Conservation (phyloP, 176 grass and related monocot genomes). For the Guadua angustifolia region DNA sequence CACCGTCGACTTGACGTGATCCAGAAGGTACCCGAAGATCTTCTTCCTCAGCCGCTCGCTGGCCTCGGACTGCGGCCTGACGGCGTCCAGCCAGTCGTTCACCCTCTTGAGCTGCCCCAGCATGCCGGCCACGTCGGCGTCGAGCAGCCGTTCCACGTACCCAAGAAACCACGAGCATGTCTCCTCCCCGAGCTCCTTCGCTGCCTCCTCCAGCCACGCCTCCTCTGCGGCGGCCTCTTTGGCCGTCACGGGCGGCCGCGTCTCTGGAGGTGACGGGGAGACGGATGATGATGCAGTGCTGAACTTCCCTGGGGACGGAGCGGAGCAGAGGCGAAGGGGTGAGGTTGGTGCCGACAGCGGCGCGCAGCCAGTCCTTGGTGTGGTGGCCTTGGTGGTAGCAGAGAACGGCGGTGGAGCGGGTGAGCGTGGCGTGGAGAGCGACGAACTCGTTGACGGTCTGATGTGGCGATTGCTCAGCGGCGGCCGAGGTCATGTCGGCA, state of each 20-base stretch:
- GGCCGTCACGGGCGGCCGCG: not conserved
- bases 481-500: constrained; percentile 31
- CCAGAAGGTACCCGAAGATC: constrained; percentile 64
- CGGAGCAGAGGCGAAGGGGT: constrained; percentile 2
- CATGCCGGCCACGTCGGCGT: constrained; percentile 54
- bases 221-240: not conserved
- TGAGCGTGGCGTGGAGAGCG: constrained; percentile 38
- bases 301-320: not conserved
- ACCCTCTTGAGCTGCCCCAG: constrained; percentile 68
- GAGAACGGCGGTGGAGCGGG: not conserved
- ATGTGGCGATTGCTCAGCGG: constrained; percentile 46
- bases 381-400: too few relatives aligned
- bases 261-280: not conserved
- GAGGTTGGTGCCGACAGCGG: constrained; percentile 31
- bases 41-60: constrained; percentile 57
- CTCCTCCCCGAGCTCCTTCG: constrained; percentile 44
- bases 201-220: constrained; percentile 35
- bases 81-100: constrained; percentile 62
- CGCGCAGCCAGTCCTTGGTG: constrained; percentile 36
- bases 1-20: constrained; percentile 63
- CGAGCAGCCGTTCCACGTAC: constrained; percentile 57
- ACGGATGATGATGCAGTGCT: not conserved
- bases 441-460: constrained; percentile 59
- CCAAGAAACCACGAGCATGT: constrained; percentile 53
- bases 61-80: not conserved